Conservation (phyloP, 2,329 filamentous ascomycete genomes). For the Mariannaea elegans region DNA sequence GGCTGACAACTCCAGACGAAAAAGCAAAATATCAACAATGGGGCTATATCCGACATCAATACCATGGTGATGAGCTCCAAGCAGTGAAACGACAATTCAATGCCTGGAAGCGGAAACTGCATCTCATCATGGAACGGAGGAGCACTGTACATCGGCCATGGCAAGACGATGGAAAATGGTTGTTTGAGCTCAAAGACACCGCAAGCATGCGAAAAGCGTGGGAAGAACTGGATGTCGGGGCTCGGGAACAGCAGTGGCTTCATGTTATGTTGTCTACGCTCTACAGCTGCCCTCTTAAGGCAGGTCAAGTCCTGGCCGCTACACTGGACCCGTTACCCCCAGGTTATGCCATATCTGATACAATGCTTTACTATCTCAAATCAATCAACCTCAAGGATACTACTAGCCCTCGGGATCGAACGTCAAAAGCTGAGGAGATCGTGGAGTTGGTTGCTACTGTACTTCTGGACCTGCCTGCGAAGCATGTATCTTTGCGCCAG, state of each 20-base stretch:
- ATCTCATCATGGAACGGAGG: slow-evolving; percentile 28
- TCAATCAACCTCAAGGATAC: slow-evolving; percentile 28
- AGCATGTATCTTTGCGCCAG: slow-evolving; percentile 49
- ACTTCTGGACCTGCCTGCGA: slow-evolving; percentile 41
- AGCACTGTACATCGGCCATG: slow-evolving; percentile 36
- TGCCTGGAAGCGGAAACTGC: slow-evolving; percentile 42
- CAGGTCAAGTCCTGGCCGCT: slow-evolving; percentile 46
- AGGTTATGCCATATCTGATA: slow-evolving; percentile 50
- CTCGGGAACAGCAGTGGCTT: slow-evolving; percentile 44
- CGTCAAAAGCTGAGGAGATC: slow-evolving; percentile 41
- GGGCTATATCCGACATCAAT: slow-evolving; percentile 44
- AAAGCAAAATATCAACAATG: slow-evolving; percentile 40
- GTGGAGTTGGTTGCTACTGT: slow-evolving; percentile 41
- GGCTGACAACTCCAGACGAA: slow-evolving; percentile 5
- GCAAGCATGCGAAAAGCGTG: slow-evolving; percentile 47
- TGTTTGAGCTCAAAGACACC: slow-evolving; percentile 42
- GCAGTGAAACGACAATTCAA: slow-evolving; percentile 37
- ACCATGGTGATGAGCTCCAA: slow-evolving; percentile 33
- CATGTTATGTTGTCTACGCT: slow-evolving; percentile 49
- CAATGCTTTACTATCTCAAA: slow-evolving; percentile 43
- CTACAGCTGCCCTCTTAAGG: slow-evolving; percentile 43
- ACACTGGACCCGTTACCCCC: slow-evolving; percentile 48
- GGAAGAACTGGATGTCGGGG: slow-evolving; percentile 38
- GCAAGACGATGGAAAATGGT: slow-evolving; percentile 39
- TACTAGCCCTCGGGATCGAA: slow-evolving; percentile 32